These are phyloP conservation scores for Copromyces sp. DNA, from an alignment of 495 filamentous ascomycete species.

Conservation along the genomic window DNA sequence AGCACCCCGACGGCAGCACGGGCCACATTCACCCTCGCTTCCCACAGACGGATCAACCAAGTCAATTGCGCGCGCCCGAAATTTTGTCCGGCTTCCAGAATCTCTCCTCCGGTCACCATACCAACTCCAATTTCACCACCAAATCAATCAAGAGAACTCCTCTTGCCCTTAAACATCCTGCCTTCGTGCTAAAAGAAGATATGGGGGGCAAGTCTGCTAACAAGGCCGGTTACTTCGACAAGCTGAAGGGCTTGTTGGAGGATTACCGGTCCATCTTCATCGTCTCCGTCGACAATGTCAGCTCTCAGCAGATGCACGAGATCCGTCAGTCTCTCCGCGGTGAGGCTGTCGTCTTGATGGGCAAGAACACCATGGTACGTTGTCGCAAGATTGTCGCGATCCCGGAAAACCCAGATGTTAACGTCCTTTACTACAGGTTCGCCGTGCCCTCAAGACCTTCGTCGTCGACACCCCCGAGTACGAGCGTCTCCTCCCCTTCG, in stretches of 20 bases:
- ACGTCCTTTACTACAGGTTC: constrained; percentile 46
- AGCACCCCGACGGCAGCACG: constrained; percentile 9
- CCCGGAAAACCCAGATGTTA: background rate
- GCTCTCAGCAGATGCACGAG: constrained; percentile 99
- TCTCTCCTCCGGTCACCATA: constrained; percentile 6
- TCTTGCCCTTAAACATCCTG: constrained; percentile 91
- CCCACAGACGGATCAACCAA: constrained; percentile 14
- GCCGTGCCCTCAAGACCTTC: constrained; percentile 96
- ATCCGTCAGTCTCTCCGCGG: constrained; percentile 83
- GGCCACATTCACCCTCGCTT: constrained; percentile 1
- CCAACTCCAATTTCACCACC: constrained; percentile 8
- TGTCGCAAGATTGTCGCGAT: background rate
- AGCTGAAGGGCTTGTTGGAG: constrained; percentile 89
- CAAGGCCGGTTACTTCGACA: constrained; percentile 99
- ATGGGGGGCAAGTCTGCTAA: constrained; percentile 96
- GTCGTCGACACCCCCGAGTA: constrained; percentile 84
- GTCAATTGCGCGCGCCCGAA: constrained; percentile 18
- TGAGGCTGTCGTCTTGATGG: constrained; percentile 92
- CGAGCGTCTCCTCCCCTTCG: constrained; percentile 89
- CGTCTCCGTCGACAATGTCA: constrained; percentile 90
- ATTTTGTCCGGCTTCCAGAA: constrained; percentile 13
- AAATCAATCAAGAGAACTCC: constrained; percentile 18
- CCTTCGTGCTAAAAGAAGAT: constrained; percentile 88
- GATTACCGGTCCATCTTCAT: constrained; percentile 95
- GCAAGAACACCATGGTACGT: constrained; percentile 98